A percentile compares a stretch with the other conserved stretches of the same genome.
Evolutionary conservation across 176 grass and related monocot genomes (phyloP).

Genomic region (Paspalum vaginatum): DNA sequence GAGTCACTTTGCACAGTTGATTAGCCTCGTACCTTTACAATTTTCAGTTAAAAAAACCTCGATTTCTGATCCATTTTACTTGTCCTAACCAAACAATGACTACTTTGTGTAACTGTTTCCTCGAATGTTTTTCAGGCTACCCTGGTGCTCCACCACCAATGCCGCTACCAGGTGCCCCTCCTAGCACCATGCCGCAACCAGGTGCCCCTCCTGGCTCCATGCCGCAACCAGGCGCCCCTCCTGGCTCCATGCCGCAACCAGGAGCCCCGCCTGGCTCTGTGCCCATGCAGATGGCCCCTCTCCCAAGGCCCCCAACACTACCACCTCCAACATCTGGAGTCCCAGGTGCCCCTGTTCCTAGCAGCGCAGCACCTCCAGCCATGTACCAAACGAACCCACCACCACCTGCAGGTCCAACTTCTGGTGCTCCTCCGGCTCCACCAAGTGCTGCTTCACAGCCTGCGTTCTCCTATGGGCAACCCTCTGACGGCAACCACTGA

Average conservation of each 20-base stretch:
- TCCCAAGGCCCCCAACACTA: slow-evolving; percentile 66
- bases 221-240: slow-evolving; percentile 4
- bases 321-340: slow-evolving; percentile 57
- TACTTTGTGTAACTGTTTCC: not conserved
- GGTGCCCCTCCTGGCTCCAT: slow-evolving; percentile 36
- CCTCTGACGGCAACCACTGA: slow-evolving; percentile 55
- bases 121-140: slow-evolving; percentile 55
- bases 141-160: slow-evolving; percentile 37
- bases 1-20: not conserved
- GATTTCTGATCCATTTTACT: slow-evolving; percentile 26
- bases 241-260: slow-evolving; percentile 26
- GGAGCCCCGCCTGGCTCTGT: slow-evolving; percentile 46
- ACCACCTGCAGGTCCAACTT: slow-evolving; percentile 32
- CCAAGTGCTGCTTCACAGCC: slow-evolving; percentile 34
- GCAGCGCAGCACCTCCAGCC: slow-evolving; percentile 39
- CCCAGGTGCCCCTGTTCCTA: slow-evolving; percentile 41
- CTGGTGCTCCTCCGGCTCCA: slow-evolving; percentile 51
- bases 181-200: slow-evolving; percentile 44
- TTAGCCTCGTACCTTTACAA: not conserved
- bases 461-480: slow-evolving; percentile 47
- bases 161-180: slow-evolving; percentile 20
- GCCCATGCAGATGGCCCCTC: slow-evolving; percentile 56
- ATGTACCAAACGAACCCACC: slow-evolving; percentile 64
- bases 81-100: not conserved
- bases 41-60: not conserved